A percentile compares a stretch with the other conserved stretches of the same genome.
phyloP scores from a whole-genome alignment of 495 filamentous ascomycete species.

The Neurospora sp. region DNA sequence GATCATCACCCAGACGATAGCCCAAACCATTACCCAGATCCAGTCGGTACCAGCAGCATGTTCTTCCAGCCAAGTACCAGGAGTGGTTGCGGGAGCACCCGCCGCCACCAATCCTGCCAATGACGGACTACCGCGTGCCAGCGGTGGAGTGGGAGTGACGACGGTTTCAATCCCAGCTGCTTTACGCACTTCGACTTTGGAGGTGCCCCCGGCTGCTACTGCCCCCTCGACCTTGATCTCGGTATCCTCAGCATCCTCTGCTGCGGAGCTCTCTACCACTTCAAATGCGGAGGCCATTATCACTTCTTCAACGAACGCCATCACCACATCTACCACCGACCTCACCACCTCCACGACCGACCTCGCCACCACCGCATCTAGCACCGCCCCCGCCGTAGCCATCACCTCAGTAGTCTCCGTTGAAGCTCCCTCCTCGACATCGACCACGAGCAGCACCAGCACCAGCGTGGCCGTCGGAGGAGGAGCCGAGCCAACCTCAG shows the following conservation, averaged over 20 bases:
- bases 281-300: background rate
- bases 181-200: slow-evolving; percentile 11
- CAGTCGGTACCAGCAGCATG: background rate
- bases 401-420: slow-evolving; percentile 3
- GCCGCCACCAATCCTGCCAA: background rate
- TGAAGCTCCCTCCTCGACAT: slow-evolving; percentile 6
- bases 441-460: background rate
- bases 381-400: slow-evolving; percentile 1
- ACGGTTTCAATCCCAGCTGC: slow-evolving; percentile 15
- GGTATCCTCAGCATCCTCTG: background rate
- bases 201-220: slow-evolving; percentile 9
- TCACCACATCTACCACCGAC: background rate
- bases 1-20: slow-evolving; percentile 25
- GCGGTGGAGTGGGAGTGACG: slow-evolving; percentile 22
- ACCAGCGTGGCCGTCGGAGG: background rate
- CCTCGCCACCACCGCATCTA: background rate
- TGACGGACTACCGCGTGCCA: background rate
- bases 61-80: background rate
- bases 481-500: slow-evolving; percentile 11
- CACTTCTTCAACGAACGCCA: background rate
- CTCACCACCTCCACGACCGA: no score
- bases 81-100: background rate
- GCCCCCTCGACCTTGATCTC: background rate
- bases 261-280: background rate
- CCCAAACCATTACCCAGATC: background rate